Evolutionary conservation across 495 filamentous ascomycete species (phyloP).

Genomic region (Neurospora sp.): DNA sequence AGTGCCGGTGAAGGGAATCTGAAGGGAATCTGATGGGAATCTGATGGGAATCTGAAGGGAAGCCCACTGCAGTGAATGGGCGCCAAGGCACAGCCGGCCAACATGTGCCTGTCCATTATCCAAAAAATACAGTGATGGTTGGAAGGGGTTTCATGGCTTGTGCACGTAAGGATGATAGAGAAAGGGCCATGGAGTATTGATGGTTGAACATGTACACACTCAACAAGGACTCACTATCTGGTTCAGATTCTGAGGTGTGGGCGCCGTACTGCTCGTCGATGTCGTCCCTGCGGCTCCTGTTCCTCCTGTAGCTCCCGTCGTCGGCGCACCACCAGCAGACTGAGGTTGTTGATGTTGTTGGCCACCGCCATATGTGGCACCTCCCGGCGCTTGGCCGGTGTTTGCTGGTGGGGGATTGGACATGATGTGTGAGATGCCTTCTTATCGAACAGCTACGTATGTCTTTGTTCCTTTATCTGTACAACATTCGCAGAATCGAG

Average conservation of each 20-base stretch:
- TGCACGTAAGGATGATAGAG: not conserved
- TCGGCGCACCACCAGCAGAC: constrained; percentile 10
- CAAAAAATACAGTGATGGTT: not conserved
- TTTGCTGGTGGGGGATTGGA: constrained; percentile 11
- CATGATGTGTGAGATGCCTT: constrained; percentile 5
- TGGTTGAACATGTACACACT: not conserved
- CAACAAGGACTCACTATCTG: constrained; percentile 57
- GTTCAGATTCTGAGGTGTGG: constrained; percentile 83
- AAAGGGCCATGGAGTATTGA: not conserved
- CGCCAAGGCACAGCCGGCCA: not conserved
- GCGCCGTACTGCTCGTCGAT: constrained; percentile 31
- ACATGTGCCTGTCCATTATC: not conserved
- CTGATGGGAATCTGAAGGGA: not conserved
- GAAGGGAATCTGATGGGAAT: not conserved
- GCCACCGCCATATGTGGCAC: constrained; percentile 7
- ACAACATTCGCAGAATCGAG: not conserved
- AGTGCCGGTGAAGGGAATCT: not conserved
- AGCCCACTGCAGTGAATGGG: not conserved
- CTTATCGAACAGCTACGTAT: not conserved
- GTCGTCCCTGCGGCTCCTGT: constrained; percentile 12
- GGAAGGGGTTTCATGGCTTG: not conserved
- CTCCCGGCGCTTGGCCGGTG: constrained; percentile 6
- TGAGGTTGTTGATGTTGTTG: constrained; percentile 10
- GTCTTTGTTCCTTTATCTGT: not conserved
- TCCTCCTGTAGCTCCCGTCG: constrained; percentile 12